These are phyloP conservation scores for Vigna mungo DNA, from an alignment of 306 rosid genomes.

Conservation along the genomic window DNA sequence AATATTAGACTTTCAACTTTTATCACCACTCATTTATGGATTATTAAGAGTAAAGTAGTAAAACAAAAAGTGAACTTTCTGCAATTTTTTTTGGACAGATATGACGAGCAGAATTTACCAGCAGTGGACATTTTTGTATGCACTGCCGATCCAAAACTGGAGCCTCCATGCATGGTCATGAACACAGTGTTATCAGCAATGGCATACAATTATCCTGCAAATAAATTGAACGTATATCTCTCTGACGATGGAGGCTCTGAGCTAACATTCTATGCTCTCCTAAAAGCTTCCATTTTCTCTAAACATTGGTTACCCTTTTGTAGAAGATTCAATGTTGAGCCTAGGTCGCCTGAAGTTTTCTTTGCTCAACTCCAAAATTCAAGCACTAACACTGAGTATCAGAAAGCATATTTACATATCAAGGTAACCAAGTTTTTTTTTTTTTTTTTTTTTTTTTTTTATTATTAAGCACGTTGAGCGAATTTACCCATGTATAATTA, in stretches of 20 bases:
- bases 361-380: conserved; percentile 38
- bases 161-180: conserved; percentile 75
- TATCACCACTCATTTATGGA: no score
- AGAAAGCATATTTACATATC: conserved; percentile 44
- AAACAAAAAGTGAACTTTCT: not conserved
- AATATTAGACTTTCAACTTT: no score
- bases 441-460: no score
- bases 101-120: conserved; percentile 54
- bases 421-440: conserved; percentile 49
- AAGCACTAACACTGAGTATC: not conserved
- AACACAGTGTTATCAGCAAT: conserved; percentile 67
- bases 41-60: not conserved
- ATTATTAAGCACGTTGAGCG: no score
- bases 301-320: conserved; percentile 79
- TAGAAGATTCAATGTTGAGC: conserved; percentile 58
- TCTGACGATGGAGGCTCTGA: conserved; percentile 80
- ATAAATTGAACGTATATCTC: conserved; percentile 66
- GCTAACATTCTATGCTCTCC: conserved; percentile 69
- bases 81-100: conserved; percentile 38
- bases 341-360: conserved; percentile 66
- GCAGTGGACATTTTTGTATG: conserved; percentile 69
- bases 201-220: conserved; percentile 64
- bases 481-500: no score
- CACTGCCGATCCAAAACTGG: conserved; percentile 75
- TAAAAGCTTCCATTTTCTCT: conserved; percentile 61